phyloP scores from a whole-genome alignment of 495 filamentous ascomycete species.

The Aspergillus carlsbadensis region DNA sequence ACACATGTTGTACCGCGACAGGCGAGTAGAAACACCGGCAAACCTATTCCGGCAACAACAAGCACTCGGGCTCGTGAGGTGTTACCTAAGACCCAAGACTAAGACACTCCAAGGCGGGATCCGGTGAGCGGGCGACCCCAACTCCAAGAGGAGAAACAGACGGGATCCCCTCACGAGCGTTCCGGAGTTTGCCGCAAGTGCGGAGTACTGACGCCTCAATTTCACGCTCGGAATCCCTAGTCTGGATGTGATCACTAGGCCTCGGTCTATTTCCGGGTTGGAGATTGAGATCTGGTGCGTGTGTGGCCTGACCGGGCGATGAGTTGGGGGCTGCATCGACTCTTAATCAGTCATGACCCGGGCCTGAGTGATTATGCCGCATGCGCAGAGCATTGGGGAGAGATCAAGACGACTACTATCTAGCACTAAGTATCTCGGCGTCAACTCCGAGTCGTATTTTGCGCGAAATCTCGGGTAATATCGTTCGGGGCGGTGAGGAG shows the following conservation, averaged over 20 bases:
- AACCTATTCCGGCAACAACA: too few relatives aligned
- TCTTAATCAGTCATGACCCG: not conserved
- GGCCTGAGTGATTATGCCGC: too few relatives aligned
- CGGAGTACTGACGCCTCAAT: not conserved
- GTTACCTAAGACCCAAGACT: too few relatives aligned
- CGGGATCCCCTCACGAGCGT: constrained; percentile 7
- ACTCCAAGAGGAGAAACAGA: not conserved
- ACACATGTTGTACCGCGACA: too few relatives aligned
- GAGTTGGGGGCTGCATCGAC: not conserved
- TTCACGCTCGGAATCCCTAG: too few relatives aligned
- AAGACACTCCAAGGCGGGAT: too few relatives aligned
- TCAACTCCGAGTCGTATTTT: not conserved
- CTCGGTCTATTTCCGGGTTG: not conserved
- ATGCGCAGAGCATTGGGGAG: not conserved
- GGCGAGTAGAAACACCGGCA: too few relatives aligned
- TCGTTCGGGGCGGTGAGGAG: constrained; percentile 1
- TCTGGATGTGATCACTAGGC: too few relatives aligned
- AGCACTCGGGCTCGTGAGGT: too few relatives aligned
- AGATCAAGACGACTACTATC: too few relatives aligned
- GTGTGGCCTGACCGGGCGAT: not conserved
- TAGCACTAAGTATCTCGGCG: not conserved
- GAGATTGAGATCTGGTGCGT: not conserved
- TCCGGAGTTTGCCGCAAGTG: constrained; percentile 17
- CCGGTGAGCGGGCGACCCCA: not conserved
- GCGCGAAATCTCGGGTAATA: constrained; percentile 3